These are phyloP conservation scores for Sarocladium oryzae DNA, from an alignment of 2,329 filamentous ascomycete species.

Conservation along the genomic window DNA sequence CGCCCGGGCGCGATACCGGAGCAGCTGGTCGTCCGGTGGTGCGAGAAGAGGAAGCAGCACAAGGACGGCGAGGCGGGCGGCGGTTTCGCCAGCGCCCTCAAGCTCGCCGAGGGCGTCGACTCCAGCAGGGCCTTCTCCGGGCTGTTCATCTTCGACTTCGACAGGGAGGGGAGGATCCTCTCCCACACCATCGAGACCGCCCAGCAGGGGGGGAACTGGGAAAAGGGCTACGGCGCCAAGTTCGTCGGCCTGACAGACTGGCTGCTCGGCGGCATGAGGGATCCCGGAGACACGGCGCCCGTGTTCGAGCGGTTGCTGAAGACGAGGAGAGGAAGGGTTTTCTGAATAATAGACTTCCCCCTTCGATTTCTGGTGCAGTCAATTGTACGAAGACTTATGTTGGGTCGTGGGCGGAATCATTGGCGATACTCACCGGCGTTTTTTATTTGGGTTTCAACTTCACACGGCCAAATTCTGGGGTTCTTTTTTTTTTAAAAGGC, in stretches of 20 bases:
- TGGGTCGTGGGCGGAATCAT: too few relatives aligned
- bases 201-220: conserved; percentile 76
- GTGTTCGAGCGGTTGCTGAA: conserved; percentile 25
- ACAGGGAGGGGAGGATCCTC: conserved; percentile 73
- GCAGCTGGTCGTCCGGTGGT: conserved; percentile 88
- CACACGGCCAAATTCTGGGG: too few relatives aligned
- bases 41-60: conserved; percentile 34
- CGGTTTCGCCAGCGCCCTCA: conserved; percentile 38
- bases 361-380: too few relatives aligned
- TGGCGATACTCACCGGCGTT: too few relatives aligned
- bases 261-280: conserved; percentile 69
- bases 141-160: conserved; percentile 93
- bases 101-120: conserved; percentile 28
- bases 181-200: conserved; percentile 93
- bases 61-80: conserved; percentile 7
- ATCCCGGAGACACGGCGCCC: conserved; percentile 25
- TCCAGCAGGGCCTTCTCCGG: conserved; percentile 77
- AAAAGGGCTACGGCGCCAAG: conserved; percentile 70
- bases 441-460: too few relatives aligned
- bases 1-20: conserved; percentile 57
- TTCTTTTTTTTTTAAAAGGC: background rate
- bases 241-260: conserved; percentile 93
- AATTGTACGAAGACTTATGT: too few relatives aligned
- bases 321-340: background rate
- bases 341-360: too few relatives aligned